These are phyloP conservation scores for Hypoxylon perforatum DNA, from an alignment of 495 filamentous ascomycete genomes.

Conservation along the genomic window DNA sequence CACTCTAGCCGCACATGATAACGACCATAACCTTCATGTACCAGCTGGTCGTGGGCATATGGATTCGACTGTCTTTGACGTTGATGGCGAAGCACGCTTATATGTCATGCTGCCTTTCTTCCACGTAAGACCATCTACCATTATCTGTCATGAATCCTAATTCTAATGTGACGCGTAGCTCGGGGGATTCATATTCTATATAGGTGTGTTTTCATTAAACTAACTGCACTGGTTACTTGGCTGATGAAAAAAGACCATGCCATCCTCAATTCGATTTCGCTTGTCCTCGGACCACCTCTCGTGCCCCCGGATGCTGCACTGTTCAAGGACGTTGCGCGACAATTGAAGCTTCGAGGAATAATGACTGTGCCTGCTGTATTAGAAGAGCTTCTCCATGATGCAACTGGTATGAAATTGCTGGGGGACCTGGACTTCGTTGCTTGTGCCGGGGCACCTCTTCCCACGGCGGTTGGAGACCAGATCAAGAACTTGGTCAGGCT, in stretches of 20 bases:
- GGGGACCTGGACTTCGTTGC: constrained; percentile 37
- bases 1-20: no score
- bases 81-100: no score
- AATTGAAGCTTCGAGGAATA: constrained; percentile 32
- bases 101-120: not conserved
- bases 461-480: constrained; percentile 13
- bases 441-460: constrained; percentile 41
- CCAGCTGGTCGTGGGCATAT: no score
- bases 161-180: not conserved
- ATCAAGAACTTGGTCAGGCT: constrained; percentile 18
- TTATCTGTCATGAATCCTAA: not conserved
- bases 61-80: no score
- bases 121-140: not conserved
- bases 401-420: constrained; percentile 18
- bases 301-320: constrained; percentile 34
- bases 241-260: constrained; percentile 3
- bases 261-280: constrained; percentile 33
- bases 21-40: no score
- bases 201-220: not conserved
- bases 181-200: not conserved
- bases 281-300: constrained; percentile 38
- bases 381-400: constrained; percentile 34
- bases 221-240: not conserved
- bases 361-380: constrained; percentile 38
- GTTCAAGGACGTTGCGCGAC: constrained; percentile 28